Conservation (phyloP, 1,284 basidiomycete genomes). For the Moesziomyces sp. region DNA sequence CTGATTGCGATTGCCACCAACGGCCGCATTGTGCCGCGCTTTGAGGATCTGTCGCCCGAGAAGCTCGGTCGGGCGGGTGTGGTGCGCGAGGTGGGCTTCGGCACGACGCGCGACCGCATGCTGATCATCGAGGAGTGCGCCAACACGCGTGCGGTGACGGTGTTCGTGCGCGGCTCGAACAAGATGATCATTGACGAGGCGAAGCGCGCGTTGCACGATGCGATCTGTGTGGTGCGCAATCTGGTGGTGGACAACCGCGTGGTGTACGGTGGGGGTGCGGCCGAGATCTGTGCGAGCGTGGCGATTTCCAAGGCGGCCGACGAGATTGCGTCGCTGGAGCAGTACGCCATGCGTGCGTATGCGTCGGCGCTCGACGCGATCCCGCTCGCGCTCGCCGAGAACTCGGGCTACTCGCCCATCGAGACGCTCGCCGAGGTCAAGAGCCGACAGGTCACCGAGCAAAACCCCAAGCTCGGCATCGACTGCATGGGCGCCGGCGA, state of each 20-base stretch:
- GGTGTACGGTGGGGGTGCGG: conserved; percentile 96
- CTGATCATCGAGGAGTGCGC: conserved; percentile 98
- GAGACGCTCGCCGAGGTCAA: conserved; percentile 95
- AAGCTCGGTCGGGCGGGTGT: conserved; percentile 94
- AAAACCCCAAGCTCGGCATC: conserved; percentile 85
- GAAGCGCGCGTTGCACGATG: conserved; percentile 95
- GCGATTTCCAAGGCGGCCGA: conserved; percentile 94
- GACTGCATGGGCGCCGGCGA: conserved; percentile 85
- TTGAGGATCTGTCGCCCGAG: conserved; percentile 89
- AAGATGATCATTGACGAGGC: conserved; percentile 99
- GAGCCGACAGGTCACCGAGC: conserved; percentile 89
- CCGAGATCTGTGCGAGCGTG: conserved; percentile 93
- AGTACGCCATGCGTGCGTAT: conserved; percentile 99
- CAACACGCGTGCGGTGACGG: conserved; percentile 93
- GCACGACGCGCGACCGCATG: conserved; percentile 98
- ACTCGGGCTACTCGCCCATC: conserved; percentile 94
- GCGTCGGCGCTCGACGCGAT: conserved; percentile 91
- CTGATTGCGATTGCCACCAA: conserved; percentile 98
- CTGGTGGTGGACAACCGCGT: conserved; percentile 94
- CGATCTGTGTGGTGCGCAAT: conserved; percentile 96
- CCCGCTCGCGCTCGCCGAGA: conserved; percentile 94
- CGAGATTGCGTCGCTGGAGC: conserved; percentile 94
- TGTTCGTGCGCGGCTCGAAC: conserved; percentile 96
- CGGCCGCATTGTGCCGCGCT: conserved; percentile 96
- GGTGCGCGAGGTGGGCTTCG: conserved; percentile 93